Percentiles rank a stretch among this genome's conserved stretches.
These are phyloP conservation scores for Cystoisospora suis DNA, from an alignment of 169 alveolate species.

Conservation along the genomic window DNA sequence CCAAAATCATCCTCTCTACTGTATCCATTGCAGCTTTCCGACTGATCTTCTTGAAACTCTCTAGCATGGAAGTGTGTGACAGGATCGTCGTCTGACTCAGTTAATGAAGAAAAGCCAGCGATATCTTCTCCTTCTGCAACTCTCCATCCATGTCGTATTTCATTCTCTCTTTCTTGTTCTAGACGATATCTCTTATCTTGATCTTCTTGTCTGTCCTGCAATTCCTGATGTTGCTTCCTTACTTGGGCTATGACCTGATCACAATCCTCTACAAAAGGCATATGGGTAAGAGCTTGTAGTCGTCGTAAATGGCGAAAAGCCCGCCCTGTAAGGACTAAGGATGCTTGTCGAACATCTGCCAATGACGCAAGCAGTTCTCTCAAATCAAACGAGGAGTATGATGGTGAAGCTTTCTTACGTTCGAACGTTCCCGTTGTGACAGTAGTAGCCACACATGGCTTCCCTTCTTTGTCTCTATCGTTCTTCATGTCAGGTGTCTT, in stretches of 20 bases:
- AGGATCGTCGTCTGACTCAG: too few relatives aligned
- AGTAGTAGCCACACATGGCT: too few relatives aligned
- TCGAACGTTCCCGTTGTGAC: too few relatives aligned
- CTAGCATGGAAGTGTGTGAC: too few relatives aligned
- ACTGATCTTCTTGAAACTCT: too few relatives aligned
- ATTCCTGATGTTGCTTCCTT: not conserved
- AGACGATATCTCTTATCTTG: not conserved
- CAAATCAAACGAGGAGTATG: slow-evolving; percentile 24
- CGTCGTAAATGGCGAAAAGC: slow-evolving; percentile 52
- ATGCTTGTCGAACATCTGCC: slow-evolving; percentile 17
- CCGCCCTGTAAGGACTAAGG: slow-evolving; percentile 36
- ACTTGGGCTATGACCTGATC: slow-evolving; percentile 16
- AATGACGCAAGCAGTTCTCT: slow-evolving; percentile 32
- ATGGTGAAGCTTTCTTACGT: too few relatives aligned
- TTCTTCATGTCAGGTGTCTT: not conserved
- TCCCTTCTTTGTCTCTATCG: too few relatives aligned
- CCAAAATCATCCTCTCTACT: too few relatives aligned
- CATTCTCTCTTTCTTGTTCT: not conserved
- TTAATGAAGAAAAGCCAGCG: too few relatives aligned
- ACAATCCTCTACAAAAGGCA: slow-evolving; percentile 30
- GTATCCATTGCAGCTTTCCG: too few relatives aligned
- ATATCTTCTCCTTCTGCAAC: too few relatives aligned
- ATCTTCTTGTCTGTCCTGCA: not conserved
- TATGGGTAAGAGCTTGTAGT: slow-evolving; percentile 11
- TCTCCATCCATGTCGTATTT: not conserved